Conservation (phyloP, 2,329 filamentous ascomycete species). For the Xylaria sp. region DNA sequence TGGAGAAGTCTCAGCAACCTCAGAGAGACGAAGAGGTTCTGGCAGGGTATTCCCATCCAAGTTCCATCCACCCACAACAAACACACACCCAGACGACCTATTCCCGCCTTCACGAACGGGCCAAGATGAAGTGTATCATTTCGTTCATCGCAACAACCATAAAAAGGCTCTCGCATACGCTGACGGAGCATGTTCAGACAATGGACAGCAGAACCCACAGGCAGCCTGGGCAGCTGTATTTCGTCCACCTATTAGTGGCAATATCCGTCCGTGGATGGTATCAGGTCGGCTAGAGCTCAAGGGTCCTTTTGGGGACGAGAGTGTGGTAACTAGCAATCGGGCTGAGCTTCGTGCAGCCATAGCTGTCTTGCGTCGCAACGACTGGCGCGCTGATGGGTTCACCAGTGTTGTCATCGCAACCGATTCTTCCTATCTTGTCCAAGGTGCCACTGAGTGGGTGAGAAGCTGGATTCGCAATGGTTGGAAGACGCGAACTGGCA, state of each 20-base stretch:
- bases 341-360: slow-evolving; percentile 65
- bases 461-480: slow-evolving; percentile 57
- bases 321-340: slow-evolving; percentile 52
- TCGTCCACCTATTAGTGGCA: slow-evolving; percentile 26
- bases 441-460: slow-evolving; percentile 57
- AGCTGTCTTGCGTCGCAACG: slow-evolving; percentile 57
- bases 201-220: slow-evolving; percentile 32
- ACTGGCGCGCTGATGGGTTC: slow-evolving; percentile 57
- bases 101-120: slow-evolving; percentile 29
- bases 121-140: slow-evolving; percentile 24
- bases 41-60: slow-evolving; percentile 34
- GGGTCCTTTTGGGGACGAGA: slow-evolving; percentile 37
- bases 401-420: slow-evolving; percentile 61
- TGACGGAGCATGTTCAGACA: slow-evolving; percentile 35
- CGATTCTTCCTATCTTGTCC: slow-evolving; percentile 62
- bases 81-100: slow-evolving; percentile 23
- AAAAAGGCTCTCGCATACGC: slow-evolving; percentile 35
- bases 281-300: slow-evolving; percentile 35
- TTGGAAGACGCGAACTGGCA: slow-evolving; percentile 55
- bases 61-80: slow-evolving; percentile 21
- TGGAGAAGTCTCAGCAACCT: slow-evolving; percentile 2
- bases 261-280: slow-evolving; percentile 23
- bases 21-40: slow-evolving; percentile 34
- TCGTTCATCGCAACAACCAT: slow-evolving; percentile 28
- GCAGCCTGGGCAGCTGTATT: slow-evolving; percentile 34